Evolutionary conservation across 176 grass and related monocot species (phyloP), one percentile per base, ranked within the genome.

Genomic region (Olyra latifolia): DNA sequence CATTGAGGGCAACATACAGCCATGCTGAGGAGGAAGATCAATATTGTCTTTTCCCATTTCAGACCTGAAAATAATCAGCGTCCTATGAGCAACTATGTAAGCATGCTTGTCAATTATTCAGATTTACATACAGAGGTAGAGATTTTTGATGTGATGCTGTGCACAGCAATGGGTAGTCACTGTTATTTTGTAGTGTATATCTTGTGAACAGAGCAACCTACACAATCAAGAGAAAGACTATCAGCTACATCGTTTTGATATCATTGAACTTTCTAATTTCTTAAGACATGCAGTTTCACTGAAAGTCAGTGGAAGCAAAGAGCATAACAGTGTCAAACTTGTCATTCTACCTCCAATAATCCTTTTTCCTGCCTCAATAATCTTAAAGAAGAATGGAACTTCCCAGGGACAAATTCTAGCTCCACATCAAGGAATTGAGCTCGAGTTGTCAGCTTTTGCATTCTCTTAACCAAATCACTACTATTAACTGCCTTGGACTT

Each of bases 171-270:
- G 75, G 28, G 70, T 71, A 65, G 27, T 96, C 90, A 81, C 81
- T 96, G 53, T 63, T 84, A 89, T 96, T 96, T 55, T 85, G 54
- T 62, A 96, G 66, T 20, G 82, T 82, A 69, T 92, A 96, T 88
- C 84, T 96, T 52, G 93, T 92, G 81, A 92, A 96, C 58, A 96
- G 48, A 74, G 71, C 87, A 69, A 90, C 87, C 93, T 96, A 83
- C 80, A 87, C 62, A 56, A 82, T 65, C 52, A 82, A 80, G 2
- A 89, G 79, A 83, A 52, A 58, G 4, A 66, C 40, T 72, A 73
- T 82, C 39, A 67, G 38, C 47, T 61, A 71, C 42, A 75, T 84
- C 44, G 80, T 39, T 75, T 40, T 76, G 25, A 62, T 67, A 39
- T 38, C 35, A 54, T 75, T 19, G 12, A 35, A 74, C 43, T 59